Base-by-base conservation (phyloP, 2,329 filamentous ascomycete species). In the Exophiala dermatitidis region DNA sequence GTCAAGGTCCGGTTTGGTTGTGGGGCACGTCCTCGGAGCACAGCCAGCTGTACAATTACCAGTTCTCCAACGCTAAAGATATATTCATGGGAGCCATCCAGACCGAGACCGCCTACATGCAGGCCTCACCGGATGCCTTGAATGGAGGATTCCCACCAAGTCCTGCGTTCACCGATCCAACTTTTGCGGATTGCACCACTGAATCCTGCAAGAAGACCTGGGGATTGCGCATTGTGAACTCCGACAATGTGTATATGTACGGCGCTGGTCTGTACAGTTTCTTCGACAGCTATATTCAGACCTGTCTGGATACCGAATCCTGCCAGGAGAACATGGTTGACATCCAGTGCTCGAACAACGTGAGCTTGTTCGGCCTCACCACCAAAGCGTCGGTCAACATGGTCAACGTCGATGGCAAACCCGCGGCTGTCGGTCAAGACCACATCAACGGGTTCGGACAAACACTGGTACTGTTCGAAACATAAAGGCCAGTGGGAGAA, bases 21-120 rank as follows among this genome's bases (percentile, higher is more conserved):
- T 90, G 85, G 71, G 90, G 82, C 10, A 93, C 88, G 0, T 72
- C 77, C 0, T 78, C 78, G 3, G 81, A 84, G 66, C 81, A 84
- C 65, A 74, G 74, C 64, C 72, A 75, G 58, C 69, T 82, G 6
- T 84, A 83, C 71, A 91, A 96, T 75, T 95, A 95, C 75, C 86
- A 95, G 70, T 74, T 96, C 64, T 74, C 79, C 66, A 84, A 84
- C 58, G 88, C 90, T 1, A 77, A 82, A 65, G 85, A 90, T 65
- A 77, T 95, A 58, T 95, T 86, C 74, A 84, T 94, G 78, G 84
- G 81, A 7, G 73, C 88, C 47, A 88, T 95, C 64, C 90, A 96
- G 73, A 88, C 87, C 2, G 91, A 96, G 73, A 95, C 90, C 3
- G 86, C 90, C 32, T 90, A 88, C 61, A 69, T 67, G 55, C 82